Conservation (phyloP, 2,329 filamentous ascomycete genomes). For the Exutisphaerella laricina region DNA sequence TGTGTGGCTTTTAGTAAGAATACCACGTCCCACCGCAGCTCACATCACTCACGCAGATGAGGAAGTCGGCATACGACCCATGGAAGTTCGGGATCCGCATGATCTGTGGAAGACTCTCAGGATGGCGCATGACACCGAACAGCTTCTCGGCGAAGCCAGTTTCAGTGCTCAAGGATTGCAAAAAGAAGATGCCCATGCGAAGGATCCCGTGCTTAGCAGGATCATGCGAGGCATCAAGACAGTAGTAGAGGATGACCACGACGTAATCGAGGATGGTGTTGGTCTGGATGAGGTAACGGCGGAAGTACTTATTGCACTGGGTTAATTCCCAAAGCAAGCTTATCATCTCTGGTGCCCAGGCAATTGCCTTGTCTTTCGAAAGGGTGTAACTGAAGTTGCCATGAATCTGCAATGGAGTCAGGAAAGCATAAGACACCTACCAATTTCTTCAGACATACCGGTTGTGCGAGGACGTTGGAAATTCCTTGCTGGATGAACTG, state of each 20-base stretch:
- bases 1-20: no score
- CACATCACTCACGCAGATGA: constrained; percentile 69
- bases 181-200: constrained; percentile 92
- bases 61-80: constrained; percentile 87
- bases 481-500: constrained; percentile 64
- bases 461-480: constrained; percentile 67
- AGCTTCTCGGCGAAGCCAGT: constrained; percentile 82
- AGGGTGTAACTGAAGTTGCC: constrained; percentile 80
- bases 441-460: constrained; percentile 42
- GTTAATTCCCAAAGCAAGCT: constrained; percentile 97
- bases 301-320: constrained; percentile 96
- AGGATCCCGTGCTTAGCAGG: constrained; percentile 85
- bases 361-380: constrained; percentile 70
- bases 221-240: constrained; percentile 81
- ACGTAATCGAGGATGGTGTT: constrained; percentile 90
- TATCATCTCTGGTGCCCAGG: constrained; percentile 90
- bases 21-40: no score
- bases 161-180: constrained; percentile 93
- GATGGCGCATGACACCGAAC: constrained; percentile 81
- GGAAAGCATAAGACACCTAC: constrained; percentile 5
- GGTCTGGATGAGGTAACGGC: constrained; percentile 94
- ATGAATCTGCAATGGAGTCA: constrained; percentile 55
- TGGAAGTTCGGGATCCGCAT: constrained; percentile 80
- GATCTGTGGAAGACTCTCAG: constrained; percentile 75
- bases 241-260: constrained; percentile 84